These are phyloP conservation scores for Eucalyptus camaldulensis DNA, from an alignment of 345 rosid species.

Conservation along the genomic window DNA sequence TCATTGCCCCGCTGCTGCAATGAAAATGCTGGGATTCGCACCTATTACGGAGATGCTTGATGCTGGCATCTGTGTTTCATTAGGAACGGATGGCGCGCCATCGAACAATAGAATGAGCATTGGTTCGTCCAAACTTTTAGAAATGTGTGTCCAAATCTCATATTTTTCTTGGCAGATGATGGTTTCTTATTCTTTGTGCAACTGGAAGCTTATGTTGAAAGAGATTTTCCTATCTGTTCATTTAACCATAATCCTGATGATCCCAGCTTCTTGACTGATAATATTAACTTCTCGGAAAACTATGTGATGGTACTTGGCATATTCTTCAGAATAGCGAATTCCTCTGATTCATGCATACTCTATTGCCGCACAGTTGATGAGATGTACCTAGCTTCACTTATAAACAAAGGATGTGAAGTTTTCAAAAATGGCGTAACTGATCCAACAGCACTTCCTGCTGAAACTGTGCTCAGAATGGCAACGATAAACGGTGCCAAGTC, in stretches of 20 bases:
- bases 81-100: conserved; percentile 85
- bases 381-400: conserved; percentile 61
- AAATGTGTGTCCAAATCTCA: neutral
- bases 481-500: conserved; percentile 62
- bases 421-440: conserved; percentile 27
- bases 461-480: conserved; percentile 44
- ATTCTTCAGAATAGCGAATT: neutral
- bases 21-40: conserved; percentile 77
- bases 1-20: conserved; percentile 67
- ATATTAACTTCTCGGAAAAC: neutral
- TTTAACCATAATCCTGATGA: neutral
- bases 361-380: conserved; percentile 41
- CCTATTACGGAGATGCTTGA: conserved; percentile 52
- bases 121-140: conserved; percentile 18
- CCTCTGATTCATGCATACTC: neutral
- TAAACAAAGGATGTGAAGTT: conserved; percentile 51
- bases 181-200: neutral
- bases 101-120: conserved; percentile 81
- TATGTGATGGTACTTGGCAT: neutral
- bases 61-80: conserved; percentile 49
- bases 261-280: neutral
- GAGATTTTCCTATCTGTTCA: neutral
- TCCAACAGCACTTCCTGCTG: conserved; percentile 64
- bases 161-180: neutral
- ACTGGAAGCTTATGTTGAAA: neutral